Evolutionary conservation across 768 basidiomycete species (phyloP), one percentile per base, ranked within the genome.

Genomic region (Leccinum variicolor): DNA sequence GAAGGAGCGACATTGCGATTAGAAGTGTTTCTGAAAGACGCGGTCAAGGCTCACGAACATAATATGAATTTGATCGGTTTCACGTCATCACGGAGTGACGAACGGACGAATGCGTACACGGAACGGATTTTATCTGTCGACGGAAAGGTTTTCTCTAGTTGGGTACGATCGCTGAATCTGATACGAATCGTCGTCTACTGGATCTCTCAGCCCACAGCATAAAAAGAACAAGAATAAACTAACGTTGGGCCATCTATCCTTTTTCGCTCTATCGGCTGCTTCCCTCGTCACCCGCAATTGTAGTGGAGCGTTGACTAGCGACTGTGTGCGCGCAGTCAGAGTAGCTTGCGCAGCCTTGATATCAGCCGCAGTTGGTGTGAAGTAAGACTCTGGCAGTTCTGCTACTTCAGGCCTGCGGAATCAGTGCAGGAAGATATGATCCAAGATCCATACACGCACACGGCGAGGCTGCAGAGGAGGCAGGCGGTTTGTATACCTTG

Each of bases 41-140:
- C 25, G 7, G n/a, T n/a, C 10, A 14, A 9, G 23, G 26, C 34
- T 29, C 33, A 80, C 85, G 53, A 64, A 94, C 93, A 95, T 39
- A 96, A 78, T 39, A 93, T 79, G 65, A 94, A 96, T 65, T 92
- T 92, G 73, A 84, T 83, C 3, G 85, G 79, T 68, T 90, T 85
- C 47, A 86, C 83, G 59, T 92, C 90, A 55, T 90, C 89, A 45
- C 83, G 75, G 33, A 96, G 75, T 21, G 83, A 82, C 31, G 77
- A 74, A 33, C 87, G 82, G 53, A 94, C 91, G 61, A 94, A 94
- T 10, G 89, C 90, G 68, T 96, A 95, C 9, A 96, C 83, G 3
- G 87, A 78, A 51, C 82, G 81, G 52, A 96, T 92, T 70, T 89
- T 94, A 72, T 85, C 83, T 4, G 81, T 81, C 6, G 93, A 94